Conservation (phyloP, 257 asterid genomes). For the Solanum boliviense region DNA sequence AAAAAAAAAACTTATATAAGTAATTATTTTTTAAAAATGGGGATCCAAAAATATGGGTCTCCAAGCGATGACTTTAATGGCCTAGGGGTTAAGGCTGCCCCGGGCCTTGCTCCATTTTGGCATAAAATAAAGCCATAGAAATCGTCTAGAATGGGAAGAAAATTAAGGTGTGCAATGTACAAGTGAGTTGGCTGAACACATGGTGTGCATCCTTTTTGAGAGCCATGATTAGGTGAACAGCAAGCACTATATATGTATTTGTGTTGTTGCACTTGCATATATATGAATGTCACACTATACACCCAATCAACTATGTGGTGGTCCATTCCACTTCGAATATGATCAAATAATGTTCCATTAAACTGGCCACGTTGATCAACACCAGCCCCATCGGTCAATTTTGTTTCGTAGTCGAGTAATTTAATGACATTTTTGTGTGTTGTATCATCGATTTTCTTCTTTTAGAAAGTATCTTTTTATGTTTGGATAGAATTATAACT, state of each 20-base stretch:
- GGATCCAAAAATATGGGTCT: fast-evolving
- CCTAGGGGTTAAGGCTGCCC: too few relatives aligned
- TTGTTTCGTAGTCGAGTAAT: too few relatives aligned
- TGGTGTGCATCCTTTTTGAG: not conserved
- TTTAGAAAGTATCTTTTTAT: not conserved
- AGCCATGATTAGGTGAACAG: not conserved
- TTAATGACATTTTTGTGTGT: not conserved
- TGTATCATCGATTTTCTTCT: not conserved
- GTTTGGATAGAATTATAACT: not conserved
- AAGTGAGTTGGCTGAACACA: not conserved
- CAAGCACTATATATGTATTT: not conserved
- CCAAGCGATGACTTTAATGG: too few relatives aligned
- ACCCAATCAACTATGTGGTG: not conserved
- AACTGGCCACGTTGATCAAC: not conserved
- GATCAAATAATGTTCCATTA: not conserved
- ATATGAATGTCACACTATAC: not conserved
- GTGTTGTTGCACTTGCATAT: not conserved
- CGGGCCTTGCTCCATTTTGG: not conserved
- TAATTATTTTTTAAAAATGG: too few relatives aligned
- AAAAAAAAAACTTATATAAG: too few relatives aligned
- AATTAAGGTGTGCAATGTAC: not conserved
- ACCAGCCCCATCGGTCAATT: not conserved
- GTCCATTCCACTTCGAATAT: not conserved
- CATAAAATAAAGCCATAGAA: not conserved
- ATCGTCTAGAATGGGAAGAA: not conserved